phyloP scores from a whole-genome alignment of 352 stramenopile genomes.

The Phytophthora pistaciae region DNA sequence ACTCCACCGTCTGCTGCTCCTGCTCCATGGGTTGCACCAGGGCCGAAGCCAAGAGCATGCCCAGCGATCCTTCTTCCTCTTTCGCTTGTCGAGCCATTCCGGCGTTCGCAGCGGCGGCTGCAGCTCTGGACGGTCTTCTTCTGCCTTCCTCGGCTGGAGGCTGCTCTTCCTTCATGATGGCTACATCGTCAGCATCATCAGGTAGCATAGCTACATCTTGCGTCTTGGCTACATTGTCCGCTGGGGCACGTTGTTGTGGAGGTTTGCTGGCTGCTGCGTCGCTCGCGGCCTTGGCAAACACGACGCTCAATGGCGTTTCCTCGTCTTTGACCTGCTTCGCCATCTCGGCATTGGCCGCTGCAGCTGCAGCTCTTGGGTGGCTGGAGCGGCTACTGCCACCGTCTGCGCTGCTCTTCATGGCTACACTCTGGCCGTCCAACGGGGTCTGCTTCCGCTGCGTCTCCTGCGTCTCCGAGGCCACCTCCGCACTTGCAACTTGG shows the following conservation, averaged over 20 bases:
- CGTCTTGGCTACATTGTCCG: constrained; percentile 1
- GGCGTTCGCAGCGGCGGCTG: constrained; percentile 22
- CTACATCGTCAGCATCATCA: background rate
- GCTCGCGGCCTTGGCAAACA: constrained; percentile 7
- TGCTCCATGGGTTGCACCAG: background rate
- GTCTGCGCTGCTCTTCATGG: constrained; percentile 1
- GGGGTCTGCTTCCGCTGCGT: background rate
- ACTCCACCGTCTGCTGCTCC: background rate
- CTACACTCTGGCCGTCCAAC: background rate
- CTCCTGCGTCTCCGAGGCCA: constrained; percentile 3
- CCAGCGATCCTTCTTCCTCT: constrained; percentile 13
- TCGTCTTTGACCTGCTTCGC: constrained; percentile 16
- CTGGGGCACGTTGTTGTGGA: background rate
- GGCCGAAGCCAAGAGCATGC: constrained; percentile 9
- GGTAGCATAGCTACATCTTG: background rate
- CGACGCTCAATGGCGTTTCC: background rate
- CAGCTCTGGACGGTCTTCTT: constrained; percentile 26
- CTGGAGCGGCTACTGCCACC: constrained; percentile 2
- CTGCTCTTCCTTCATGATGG: background rate
- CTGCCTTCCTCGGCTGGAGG: background rate
- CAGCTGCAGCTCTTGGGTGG: constrained; percentile 12
- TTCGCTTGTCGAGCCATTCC: constrained; percentile 23
- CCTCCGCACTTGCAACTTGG: background rate
- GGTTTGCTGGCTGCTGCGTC: background rate
- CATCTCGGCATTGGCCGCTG: constrained; percentile 18